phyloP scores from a whole-genome alignment of 345 rosid genomes.

The Hibiscus tridactylites region DNA sequence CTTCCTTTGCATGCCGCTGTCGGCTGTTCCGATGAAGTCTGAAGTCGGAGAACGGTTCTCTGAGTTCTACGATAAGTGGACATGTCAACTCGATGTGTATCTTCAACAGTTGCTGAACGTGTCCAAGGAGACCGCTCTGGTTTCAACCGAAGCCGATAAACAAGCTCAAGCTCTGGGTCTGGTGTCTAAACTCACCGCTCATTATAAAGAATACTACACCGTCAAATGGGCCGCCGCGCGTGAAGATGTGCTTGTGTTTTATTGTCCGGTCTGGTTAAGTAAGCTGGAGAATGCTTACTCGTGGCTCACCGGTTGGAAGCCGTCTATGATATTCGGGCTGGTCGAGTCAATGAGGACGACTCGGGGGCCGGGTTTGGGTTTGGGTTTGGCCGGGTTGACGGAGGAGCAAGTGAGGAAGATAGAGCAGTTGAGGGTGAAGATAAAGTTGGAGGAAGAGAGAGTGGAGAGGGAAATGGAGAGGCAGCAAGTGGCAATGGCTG shows the following conservation, averaged over 20 bases:
- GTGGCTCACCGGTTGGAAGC: slow-evolving; percentile 89
- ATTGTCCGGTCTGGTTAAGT: slow-evolving; percentile 47
- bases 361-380: slow-evolving; percentile 14
- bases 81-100: slow-evolving; percentile 41
- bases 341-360: slow-evolving; percentile 32
- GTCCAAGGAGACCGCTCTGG: not conserved
- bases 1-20: not conserved
- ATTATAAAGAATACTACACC: slow-evolving; percentile 68
- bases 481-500: slow-evolving; percentile 68
- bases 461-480: slow-evolving; percentile 83
- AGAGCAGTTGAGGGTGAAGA: slow-evolving; percentile 45
- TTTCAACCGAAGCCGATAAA: slow-evolving; percentile 13
- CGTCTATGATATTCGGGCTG: slow-evolving; percentile 46
- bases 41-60: slow-evolving; percentile 36
- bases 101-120: slow-evolving; percentile 26
- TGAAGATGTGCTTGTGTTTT: slow-evolving; percentile 62
- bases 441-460: slow-evolving; percentile 56
- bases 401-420: slow-evolving; percentile 47
- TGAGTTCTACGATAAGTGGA: slow-evolving; percentile 56
- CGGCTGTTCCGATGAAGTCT: not conserved
- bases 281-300: slow-evolving; percentile 55
- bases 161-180: slow-evolving; percentile 30
- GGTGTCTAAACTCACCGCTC: slow-evolving; percentile 53
- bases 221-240: slow-evolving; percentile 67
- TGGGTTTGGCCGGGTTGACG: slow-evolving; percentile 21